Conservation (phyloP, 495 filamentous ascomycete genomes). For the Cenococcum geophilum region DNA sequence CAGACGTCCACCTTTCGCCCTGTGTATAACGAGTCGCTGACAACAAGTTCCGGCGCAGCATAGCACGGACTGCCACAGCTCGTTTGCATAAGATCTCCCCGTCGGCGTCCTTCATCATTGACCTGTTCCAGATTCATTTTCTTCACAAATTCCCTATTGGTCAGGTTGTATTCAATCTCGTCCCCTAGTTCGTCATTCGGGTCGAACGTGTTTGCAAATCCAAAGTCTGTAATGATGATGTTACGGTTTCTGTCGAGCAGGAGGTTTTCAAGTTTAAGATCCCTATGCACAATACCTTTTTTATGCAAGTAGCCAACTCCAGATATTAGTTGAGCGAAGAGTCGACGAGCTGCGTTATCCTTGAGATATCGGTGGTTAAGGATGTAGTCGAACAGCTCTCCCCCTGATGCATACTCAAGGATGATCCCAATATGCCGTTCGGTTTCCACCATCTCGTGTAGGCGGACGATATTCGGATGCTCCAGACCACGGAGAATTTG, state of each 20-base stretch:
- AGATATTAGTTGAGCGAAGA: conserved; percentile 95
- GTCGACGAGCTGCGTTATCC: conserved; percentile 77
- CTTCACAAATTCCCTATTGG: conserved; percentile 79
- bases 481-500: conserved; percentile 76
- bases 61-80: conserved; percentile 88
- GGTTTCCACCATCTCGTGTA: conserved; percentile 98
- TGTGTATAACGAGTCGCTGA: conserved; percentile 95
- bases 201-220: conserved; percentile 97
- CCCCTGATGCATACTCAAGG: conserved; percentile 94
- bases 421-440: conserved; percentile 96
- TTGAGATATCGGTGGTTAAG: conserved; percentile 93
- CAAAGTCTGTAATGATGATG: conserved; percentile 99
- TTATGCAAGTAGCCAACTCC: conserved; percentile 98
- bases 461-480: conserved; percentile 92
- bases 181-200: conserved; percentile 79
- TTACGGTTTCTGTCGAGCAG: conserved; percentile 93
- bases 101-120: conserved; percentile 50
- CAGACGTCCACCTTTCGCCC: conserved; percentile 97
- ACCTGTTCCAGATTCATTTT: conserved; percentile 63
- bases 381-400: conserved; percentile 98
- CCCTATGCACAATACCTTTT: conserved; percentile 97
- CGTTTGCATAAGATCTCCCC: conserved; percentile 75
- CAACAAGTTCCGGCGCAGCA: conserved; percentile 92
- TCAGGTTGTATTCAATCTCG: conserved; percentile 81
- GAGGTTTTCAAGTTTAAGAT: conserved; percentile 95